phyloP scores from a whole-genome alignment of 2,329 filamentous ascomycete genomes.

The Fusarium tjaetaba region DNA sequence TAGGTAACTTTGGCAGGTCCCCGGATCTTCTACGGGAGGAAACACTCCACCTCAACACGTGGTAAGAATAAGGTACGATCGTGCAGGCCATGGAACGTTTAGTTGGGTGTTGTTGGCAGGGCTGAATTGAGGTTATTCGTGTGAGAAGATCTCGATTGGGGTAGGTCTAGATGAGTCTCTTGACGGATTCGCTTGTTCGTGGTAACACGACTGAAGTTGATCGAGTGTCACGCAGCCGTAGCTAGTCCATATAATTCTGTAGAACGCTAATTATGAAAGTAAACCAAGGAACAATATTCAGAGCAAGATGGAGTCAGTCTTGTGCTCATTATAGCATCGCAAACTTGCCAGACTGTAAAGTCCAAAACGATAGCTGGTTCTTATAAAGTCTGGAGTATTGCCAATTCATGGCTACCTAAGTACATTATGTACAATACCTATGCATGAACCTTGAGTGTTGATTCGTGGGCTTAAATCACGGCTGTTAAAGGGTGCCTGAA shows the following conservation, averaged over 20 bases:
- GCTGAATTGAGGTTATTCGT: background rate
- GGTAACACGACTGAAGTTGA: background rate
- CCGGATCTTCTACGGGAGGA: constrained; percentile 12
- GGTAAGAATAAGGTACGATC: constrained; percentile 8
- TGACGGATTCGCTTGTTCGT: background rate
- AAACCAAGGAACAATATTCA: background rate
- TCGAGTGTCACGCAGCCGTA: background rate
- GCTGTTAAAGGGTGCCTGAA: background rate
- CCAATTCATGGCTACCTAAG: background rate
- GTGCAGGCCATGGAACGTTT: background rate
- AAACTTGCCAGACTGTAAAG: background rate
- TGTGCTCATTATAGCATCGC: background rate
- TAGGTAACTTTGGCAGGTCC: constrained; percentile 1
- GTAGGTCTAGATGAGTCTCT: background rate
- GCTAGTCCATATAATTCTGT: background rate
- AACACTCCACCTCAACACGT: constrained; percentile 39
- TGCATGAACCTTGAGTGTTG: background rate
- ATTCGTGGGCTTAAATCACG: background rate
- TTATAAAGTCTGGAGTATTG: background rate
- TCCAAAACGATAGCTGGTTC: background rate
- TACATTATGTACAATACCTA: background rate
- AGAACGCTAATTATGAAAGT: background rate
- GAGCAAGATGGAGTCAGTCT: background rate
- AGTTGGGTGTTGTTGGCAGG: background rate
- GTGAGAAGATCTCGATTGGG: background rate